Base-by-base conservation (phyloP, 768 basidiomycete genomes). In the Saitozyma podzolica region DNA sequence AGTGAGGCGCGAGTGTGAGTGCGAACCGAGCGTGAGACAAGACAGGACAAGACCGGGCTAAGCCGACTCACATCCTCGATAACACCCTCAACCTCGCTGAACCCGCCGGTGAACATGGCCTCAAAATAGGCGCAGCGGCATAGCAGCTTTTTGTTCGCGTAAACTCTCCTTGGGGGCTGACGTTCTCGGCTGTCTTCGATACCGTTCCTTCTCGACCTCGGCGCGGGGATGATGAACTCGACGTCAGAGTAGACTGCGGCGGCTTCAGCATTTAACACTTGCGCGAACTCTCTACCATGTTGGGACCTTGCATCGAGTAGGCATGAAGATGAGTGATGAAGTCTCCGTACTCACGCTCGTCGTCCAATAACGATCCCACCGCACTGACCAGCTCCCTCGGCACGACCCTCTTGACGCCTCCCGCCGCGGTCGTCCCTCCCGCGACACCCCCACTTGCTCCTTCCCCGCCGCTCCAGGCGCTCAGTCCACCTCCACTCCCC, bases 41-140 rank as follows among this genome's bases (percentile, higher is more conserved):
- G 29, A 29, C 29, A 29, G 29, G 5, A 29, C 5, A 29, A 2
- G 29, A 29, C 29, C 2, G 29, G 29, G 29, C 29, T 29, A 5
- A 29, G 29, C 5, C 29, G 2, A 29, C 29, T 29, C 39, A 73
- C 69, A 47, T 73, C 69, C 16, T 72, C 68, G 10, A 66, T 61
- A 9, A 57, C 56, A 6, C 69, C 69, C 42, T 76, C 72, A 8
- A 58, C 64, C 42, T 76, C 75, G 39, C 59, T 61, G 66, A 72
- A 74, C 16, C 76, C 76, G 11, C 74, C 74, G 20, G 64, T 53
- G 52, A 77, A 77, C 74, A 79, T 91, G 5, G 86, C 85, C 59
- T 86, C 82, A 68, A 92, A 92, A 76, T 92, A 92, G 40, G 90
- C 89, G 6, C 87, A 85, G 61, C 91, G 80, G 66, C 83, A 81